phyloP scores from a whole-genome alignment of 2,329 filamentous ascomycete species.

The Tolypocladium album region DNA sequence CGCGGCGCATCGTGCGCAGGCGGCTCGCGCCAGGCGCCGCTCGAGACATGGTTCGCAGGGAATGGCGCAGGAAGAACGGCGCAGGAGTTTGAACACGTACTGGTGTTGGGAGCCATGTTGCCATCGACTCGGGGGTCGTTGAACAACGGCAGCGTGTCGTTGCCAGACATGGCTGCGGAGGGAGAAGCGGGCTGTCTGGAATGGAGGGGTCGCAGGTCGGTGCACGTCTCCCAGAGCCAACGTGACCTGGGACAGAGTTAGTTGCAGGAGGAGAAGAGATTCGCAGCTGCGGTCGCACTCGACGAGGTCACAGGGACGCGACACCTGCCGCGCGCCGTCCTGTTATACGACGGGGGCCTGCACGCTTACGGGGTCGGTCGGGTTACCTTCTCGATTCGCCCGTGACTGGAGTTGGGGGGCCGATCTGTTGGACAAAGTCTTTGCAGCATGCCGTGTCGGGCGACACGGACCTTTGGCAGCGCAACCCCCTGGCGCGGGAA shows the following conservation, averaged over 20 bases:
- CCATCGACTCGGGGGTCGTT: slow-evolving; percentile 15
- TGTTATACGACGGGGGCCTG: neutral
- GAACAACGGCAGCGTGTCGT: slow-evolving; percentile 19
- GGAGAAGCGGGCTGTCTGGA: slow-evolving; percentile 10
- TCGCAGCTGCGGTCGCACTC: neutral
- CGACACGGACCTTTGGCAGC: neutral
- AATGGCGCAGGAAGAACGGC: neutral
- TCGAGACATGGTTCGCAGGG: neutral
- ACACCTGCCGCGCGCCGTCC: neutral
- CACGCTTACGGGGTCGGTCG: neutral
- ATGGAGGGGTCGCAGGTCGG: neutral
- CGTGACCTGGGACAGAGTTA: neutral
- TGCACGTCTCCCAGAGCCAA: neutral
- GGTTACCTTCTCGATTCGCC: neutral
- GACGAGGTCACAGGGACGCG: neutral
- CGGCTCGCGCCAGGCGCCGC: neutral
- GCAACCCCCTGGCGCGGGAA: neutral
- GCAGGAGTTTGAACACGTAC: slow-evolving; percentile 9
- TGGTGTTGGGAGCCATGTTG: slow-evolving; percentile 23
- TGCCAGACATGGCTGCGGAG: slow-evolving; percentile 14
- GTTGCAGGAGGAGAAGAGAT: neutral
- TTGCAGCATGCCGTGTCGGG: neutral
- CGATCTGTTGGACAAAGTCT: neutral
- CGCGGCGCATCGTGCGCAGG: neutral
- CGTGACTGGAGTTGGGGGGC: neutral